These are phyloP conservation scores for Verticillium longisporum DNA, from an alignment of 2,329 filamentous ascomycete genomes.

Conservation along the genomic window DNA sequence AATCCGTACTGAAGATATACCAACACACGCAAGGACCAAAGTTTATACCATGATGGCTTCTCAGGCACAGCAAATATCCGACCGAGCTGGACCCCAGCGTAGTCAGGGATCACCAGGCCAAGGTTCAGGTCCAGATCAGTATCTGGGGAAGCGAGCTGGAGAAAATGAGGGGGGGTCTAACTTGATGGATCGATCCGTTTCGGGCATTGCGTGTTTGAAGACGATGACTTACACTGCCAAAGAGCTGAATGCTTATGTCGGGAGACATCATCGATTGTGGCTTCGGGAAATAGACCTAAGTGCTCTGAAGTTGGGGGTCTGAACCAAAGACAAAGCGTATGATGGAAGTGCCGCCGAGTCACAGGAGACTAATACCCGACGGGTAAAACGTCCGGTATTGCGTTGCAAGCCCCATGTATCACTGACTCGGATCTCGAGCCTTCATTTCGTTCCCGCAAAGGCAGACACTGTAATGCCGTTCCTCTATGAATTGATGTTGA, in stretches of 20 bases:
- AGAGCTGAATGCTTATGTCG: not conserved
- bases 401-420: not conserved
- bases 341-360: not conserved
- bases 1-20: too few relatives aligned
- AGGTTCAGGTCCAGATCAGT: not conserved
- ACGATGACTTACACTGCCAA: not conserved
- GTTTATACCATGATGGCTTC: too few relatives aligned
- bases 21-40: too few relatives aligned
- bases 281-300: not conserved
- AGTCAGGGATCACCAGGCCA: not conserved
- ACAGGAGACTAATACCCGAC: not conserved
- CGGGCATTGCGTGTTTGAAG: not conserved
- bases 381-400: not conserved
- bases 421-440: not conserved
- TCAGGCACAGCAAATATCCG: too few relatives aligned
- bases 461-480: too few relatives aligned
- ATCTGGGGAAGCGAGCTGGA: not conserved
- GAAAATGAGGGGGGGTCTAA: not conserved
- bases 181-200: not conserved
- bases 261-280: not conserved
- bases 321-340: not conserved
- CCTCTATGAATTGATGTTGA: too few relatives aligned
- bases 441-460: not conserved
- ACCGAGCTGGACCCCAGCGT: too few relatives aligned
- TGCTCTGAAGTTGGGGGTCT: not conserved